These are phyloP conservation scores for Aspergillus costaricaensis DNA, from an alignment of 2,329 filamentous ascomycete species.

Conservation along the genomic window DNA sequence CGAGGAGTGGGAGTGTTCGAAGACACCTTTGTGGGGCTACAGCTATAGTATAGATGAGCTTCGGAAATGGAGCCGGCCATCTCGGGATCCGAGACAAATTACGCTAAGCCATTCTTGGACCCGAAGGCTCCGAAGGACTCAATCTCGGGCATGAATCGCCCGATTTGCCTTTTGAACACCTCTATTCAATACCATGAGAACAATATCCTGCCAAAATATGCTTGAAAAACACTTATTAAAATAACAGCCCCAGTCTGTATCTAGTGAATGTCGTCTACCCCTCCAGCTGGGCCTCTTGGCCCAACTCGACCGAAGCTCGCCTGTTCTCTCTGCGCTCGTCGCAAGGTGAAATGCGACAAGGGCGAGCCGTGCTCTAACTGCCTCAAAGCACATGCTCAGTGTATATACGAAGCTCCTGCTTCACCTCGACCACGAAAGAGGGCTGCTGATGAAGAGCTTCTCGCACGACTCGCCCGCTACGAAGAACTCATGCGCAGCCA, in stretches of 20 bases:
- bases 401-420: conserved; percentile 40
- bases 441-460: conserved; percentile 67
- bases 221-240: too few relatives aligned
- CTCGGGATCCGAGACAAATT: too few relatives aligned
- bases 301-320: conserved; percentile 35
- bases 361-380: conserved; percentile 71
- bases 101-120: background rate
- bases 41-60: background rate
- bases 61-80: too few relatives aligned
- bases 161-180: background rate
- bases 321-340: conserved; percentile 54
- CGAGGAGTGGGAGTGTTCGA: background rate
- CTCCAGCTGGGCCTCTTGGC: background rate
- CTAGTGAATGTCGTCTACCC: too few relatives aligned
- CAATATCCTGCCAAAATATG: too few relatives aligned
- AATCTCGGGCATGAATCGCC: background rate
- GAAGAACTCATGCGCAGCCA: conserved; percentile 65
- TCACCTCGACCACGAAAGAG: conserved; percentile 58
- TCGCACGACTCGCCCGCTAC: conserved; percentile 67
- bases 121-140: background rate
- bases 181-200: too few relatives aligned
- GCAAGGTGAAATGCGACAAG: conserved; percentile 72
- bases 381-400: conserved; percentile 63
- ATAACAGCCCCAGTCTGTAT: too few relatives aligned
- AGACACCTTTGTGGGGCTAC: background rate